Conservation (phyloP, 2,329 filamentous ascomycete genomes). For the Trichocomaceae sp. region DNA sequence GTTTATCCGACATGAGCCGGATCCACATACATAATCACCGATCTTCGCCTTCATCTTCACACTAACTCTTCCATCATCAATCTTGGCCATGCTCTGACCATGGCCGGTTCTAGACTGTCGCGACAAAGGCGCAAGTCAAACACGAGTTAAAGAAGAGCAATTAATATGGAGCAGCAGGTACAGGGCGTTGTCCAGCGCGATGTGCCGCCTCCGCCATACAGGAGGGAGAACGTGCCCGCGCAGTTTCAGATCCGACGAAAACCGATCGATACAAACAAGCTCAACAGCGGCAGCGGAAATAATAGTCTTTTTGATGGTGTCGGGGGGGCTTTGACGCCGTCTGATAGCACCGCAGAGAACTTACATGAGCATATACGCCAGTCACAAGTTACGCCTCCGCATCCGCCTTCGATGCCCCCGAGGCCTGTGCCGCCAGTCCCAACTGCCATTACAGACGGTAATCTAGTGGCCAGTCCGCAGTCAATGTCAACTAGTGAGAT, state of each 20-base stretch:
- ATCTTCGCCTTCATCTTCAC: not conserved
- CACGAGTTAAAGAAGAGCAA: not conserved
- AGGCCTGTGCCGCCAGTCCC: not conserved
- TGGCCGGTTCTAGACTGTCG: not conserved
- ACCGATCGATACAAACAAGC: not conserved
- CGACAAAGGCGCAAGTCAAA: not conserved
- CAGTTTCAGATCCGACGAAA: slow-evolving; percentile 13
- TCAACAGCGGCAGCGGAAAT: not conserved
- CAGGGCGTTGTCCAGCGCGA: not conserved
- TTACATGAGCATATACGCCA: not conserved
- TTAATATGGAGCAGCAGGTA: not conserved
- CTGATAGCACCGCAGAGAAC: not conserved
- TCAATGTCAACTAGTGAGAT: slow-evolving; percentile 1
- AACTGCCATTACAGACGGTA: not conserved
- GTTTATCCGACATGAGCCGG: too few relatives aligned
- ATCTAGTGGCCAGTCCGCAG: slow-evolving; percentile 1
- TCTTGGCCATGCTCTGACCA: not conserved
- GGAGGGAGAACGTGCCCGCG: not conserved
- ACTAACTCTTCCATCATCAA: not conserved
- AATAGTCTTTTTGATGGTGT: not conserved
- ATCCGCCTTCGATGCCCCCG: not conserved
- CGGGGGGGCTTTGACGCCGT: not conserved
- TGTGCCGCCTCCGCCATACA: slow-evolving; percentile 6
- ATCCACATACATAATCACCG: not conserved
- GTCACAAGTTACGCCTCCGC: not conserved